These are phyloP conservation scores for Cladosporium sp. DNA, from an alignment of 2,329 filamentous ascomycete species.

Conservation along the genomic window DNA sequence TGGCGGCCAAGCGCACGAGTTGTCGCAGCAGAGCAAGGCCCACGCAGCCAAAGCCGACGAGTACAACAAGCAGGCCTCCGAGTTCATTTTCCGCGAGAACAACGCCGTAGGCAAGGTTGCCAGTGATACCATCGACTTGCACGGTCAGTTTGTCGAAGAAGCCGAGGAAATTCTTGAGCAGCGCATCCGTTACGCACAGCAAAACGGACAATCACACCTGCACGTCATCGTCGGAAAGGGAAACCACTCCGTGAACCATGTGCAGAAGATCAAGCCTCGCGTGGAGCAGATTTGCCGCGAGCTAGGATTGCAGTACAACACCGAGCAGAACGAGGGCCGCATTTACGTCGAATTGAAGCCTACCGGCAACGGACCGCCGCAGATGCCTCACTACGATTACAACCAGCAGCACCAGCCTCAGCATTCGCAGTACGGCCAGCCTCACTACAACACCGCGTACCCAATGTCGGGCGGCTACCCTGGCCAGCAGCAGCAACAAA, in stretches of 20 bases:
- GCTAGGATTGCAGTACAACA: constrained; percentile 74
- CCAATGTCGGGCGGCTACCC: constrained; percentile 31
- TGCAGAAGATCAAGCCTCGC: constrained; percentile 94
- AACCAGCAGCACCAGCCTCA: constrained; percentile 38
- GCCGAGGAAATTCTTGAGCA: constrained; percentile 86
- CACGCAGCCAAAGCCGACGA: constrained; percentile 81
- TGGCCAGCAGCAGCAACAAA: constrained; percentile 39
- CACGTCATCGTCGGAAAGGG: constrained; percentile 97
- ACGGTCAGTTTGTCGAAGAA: constrained; percentile 92
- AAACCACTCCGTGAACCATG: constrained; percentile 74
- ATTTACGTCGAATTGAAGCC: constrained; percentile 79
- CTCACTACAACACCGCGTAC: constrained; percentile 37
- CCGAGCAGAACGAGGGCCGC: constrained; percentile 83
- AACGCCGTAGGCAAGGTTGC: constrained; percentile 73
- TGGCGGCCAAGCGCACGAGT: constrained; percentile 73
- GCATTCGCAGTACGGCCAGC: constrained; percentile 36
- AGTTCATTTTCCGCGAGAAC: constrained; percentile 94
- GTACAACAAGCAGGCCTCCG: constrained; percentile 86
- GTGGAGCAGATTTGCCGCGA: constrained; percentile 84
- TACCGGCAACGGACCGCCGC: constrained; percentile 56
- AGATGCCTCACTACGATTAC: constrained; percentile 36
- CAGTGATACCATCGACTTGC: constrained; percentile 83
- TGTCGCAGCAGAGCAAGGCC: constrained; percentile 78
- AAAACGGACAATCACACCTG: constrained; percentile 72
- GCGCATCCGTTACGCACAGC: constrained; percentile 73